Base-by-base conservation (phyloP, 805 yeast genomes). In the Candida cerambycidarum region DNA sequence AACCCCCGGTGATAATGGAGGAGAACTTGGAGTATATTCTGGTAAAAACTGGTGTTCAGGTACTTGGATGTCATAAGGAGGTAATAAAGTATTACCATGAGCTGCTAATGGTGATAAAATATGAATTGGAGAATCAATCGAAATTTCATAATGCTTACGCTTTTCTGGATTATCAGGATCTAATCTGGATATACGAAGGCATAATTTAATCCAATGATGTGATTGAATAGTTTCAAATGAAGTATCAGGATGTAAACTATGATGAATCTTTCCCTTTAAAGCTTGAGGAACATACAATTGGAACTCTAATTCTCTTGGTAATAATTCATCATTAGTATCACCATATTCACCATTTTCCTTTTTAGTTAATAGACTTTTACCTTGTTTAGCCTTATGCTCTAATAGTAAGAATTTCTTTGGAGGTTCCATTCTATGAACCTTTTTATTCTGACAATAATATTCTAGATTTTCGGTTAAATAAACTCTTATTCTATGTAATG, bases 121-220 rank as follows among this genome's bases (percentile, higher is more conserved):
- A 55, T 86, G 95, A 46, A 93, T 82, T 3, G 99, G 99, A 2
- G 97, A 87, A 62, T 93, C 99, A 43, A 93, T 92, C 45, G 89
- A 82, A 34, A 93, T 86, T 66, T 93, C 99, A 59, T 85, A 93
- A 58, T 89, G 97, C 59, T 90, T 93, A 35, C 95, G 71, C 57
- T 87, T 87, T 13, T 54, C 71, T 3, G 67, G 61, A 34, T 68
- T 64, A 1, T 73, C 70, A 2, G 81, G 77, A 33, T 85, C 82
- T n/a, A 73, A 57, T 51, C 76, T 79, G 4, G 96, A 86, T 30
- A 93, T 70, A 39, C 98, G 69, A 40, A 93, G 65, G 49, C 95
- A 85, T 12, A 93, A 76, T 64, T 93, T 93, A 55, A 93, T 82
- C 97, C 99, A 93, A 65, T 93, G 99, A 55, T 87, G 92, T 5